Evolutionary conservation across 306 rosid species (phyloP).

Genomic region (Alnus glutinosa): DNA sequence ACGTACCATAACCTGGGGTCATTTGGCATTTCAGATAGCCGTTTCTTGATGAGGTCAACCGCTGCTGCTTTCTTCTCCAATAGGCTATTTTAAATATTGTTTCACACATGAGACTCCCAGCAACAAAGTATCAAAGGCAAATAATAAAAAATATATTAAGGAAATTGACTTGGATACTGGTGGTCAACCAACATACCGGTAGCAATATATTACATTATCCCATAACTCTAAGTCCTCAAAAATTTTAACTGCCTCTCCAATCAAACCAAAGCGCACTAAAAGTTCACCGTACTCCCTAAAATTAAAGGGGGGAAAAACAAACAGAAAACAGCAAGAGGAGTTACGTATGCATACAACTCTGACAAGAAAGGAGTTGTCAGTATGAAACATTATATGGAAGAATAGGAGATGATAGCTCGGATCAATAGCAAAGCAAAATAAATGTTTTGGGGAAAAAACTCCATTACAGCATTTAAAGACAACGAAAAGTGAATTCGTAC

Average conservation of each 20-base stretch:
- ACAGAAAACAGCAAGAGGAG: conserved; percentile 1
- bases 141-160: not conserved
- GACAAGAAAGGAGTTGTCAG: not conserved
- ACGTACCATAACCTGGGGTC: conserved; percentile 91
- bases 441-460: not conserved
- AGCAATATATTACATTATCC: conserved; percentile 91
- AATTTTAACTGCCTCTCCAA: conserved; percentile 85
- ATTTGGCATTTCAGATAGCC: conserved; percentile 75
- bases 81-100: conserved; percentile 49
- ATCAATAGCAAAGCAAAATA: not conserved
- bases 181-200: conserved; percentile 54
- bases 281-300: conserved; percentile 92
- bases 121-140: conserved; percentile 18
- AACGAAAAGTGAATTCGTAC: conserved; percentile 46
- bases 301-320: conserved; percentile 18
- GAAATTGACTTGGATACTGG: conserved; percentile 11
- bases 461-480: not conserved
- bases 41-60: conserved; percentile 83
- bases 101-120: conserved; percentile 28
- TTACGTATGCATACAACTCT: not conserved
- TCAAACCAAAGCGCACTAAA: conserved; percentile 80
- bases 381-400: not conserved
- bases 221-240: conserved; percentile 95
- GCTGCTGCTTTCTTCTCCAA: conserved; percentile 96
- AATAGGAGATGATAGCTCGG: not conserved